Percentiles rank a stretch among this genome's conserved stretches.
phyloP scores from a whole-genome alignment of 768 basidiomycete genomes.

The Dictyophora rubrovolvata region DNA sequence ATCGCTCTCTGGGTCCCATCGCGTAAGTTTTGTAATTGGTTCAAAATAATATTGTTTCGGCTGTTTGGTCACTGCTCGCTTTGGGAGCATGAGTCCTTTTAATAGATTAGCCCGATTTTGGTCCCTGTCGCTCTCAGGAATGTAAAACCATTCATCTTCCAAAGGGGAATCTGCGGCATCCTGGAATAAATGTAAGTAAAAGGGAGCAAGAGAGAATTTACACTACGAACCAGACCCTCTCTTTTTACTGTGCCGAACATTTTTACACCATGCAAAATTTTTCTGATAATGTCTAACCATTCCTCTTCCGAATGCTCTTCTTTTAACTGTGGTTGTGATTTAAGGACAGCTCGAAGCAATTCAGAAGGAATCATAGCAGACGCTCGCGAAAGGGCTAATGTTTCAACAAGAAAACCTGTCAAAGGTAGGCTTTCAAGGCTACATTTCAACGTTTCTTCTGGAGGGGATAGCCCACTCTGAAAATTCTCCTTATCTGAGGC shows the following conservation, averaged over 20 bases:
- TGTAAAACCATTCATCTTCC: conserved; percentile 68
- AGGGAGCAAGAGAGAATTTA: not conserved
- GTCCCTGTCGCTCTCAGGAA: conserved; percentile 62
- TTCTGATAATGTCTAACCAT: conserved; percentile 41
- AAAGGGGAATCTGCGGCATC: conserved; percentile 40
- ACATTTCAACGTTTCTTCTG: not conserved
- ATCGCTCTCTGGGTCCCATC: conserved; percentile 69
- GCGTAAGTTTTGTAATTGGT: conserved; percentile 59
- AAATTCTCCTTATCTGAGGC: not conserved
- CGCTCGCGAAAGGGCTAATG: conserved; percentile 61
- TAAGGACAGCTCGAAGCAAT: conserved; percentile 42
- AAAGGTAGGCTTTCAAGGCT: not conserved
- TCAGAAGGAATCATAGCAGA: conserved; percentile 49
- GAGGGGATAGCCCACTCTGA: not conserved
- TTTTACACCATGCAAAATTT: conserved; percentile 43
- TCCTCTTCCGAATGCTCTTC: conserved; percentile 26
- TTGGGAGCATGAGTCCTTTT: conserved; percentile 66
- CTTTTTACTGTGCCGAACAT: conserved; percentile 68
- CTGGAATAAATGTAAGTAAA: conserved; percentile 18
- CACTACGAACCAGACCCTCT: conserved; percentile 38
- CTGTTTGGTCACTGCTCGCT: conserved; percentile 70
- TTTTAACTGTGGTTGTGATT: conserved; percentile 42
- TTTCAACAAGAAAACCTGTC: conserved; percentile 14
- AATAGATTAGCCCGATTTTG: conserved; percentile 59
- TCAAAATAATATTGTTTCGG: conserved; percentile 80